Percentiles rank a stretch among this genome's conserved stretches.
Evolutionary conservation across 129 eudicot species (phyloP).

Genomic region (Solidago caesia): DNA sequence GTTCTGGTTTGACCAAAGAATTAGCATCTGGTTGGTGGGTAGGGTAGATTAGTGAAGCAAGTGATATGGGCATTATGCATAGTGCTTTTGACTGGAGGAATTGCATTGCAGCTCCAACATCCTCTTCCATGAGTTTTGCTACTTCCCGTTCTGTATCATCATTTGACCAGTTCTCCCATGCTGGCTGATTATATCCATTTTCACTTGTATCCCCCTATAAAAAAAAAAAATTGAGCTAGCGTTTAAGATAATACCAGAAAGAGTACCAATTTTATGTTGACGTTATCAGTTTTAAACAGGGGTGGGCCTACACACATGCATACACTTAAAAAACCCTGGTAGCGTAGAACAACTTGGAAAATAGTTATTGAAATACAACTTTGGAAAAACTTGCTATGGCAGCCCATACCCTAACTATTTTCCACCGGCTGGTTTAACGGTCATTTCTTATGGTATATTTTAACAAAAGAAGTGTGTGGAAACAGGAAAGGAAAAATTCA

Average conservation of each 20-base stretch:
- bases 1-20: conserved; percentile 65
- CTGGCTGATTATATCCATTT: conserved; percentile 49
- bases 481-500: too few species aligned
- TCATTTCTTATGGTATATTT: too few species aligned
- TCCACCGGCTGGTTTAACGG: too few species aligned
- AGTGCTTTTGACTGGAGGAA: conserved; percentile 90
- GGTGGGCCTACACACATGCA: too few species aligned
- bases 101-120: conserved; percentile 95
- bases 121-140: conserved; percentile 94
- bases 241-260: background rate
- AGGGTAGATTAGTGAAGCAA: conserved; percentile 81
- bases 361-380: too few species aligned
- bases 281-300: too few species aligned
- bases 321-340: too few species aligned
- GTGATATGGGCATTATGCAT: conserved; percentile 93
- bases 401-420: too few species aligned
- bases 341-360: too few species aligned
- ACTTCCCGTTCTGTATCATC: conserved; percentile 86
- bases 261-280: too few species aligned
- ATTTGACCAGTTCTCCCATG: conserved; percentile 93
- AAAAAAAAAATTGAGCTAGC: background rate
- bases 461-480: too few species aligned
- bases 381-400: too few species aligned
- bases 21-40: conserved; percentile 54
- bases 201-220: conserved; percentile 47